Evolutionary conservation across 176 grass and related monocot species (phyloP).

Genomic region (Luzula sylvatica): DNA sequence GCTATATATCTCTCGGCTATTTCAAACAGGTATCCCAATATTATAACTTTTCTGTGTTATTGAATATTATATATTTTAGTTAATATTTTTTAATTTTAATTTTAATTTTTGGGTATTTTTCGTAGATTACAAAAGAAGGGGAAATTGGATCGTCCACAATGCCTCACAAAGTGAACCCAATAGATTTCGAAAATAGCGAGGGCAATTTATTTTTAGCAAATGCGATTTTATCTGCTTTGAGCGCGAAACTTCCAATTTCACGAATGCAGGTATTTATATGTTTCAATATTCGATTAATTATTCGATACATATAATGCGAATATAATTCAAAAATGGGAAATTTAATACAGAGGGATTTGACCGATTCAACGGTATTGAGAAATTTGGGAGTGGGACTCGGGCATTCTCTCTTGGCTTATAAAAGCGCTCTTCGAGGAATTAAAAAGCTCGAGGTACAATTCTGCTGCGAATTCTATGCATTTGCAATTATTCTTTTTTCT

Average conservation of each 20-base stretch:
- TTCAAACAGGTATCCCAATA: conserved; percentile 67
- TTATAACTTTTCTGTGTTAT: not conserved
- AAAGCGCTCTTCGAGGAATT: conserved; percentile 73
- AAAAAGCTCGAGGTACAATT: conserved; percentile 67
- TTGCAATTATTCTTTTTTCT: conserved; percentile 10
- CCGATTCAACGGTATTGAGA: conserved; percentile 92
- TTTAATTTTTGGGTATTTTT: conserved; percentile 15
- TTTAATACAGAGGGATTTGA: conserved; percentile 65
- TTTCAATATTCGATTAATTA: not conserved
- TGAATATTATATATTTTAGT: not conserved
- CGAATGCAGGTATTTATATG: conserved; percentile 57
- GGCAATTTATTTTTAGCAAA: conserved; percentile 65
- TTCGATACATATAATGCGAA: not conserved
- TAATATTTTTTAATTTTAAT: conserved; percentile 5
- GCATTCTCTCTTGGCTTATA: conserved; percentile 90
- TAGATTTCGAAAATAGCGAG: conserved; percentile 99
- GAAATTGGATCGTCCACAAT: conserved; percentile 97
- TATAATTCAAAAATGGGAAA: not conserved
- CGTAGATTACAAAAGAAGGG: conserved; percentile 77
- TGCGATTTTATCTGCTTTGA: conserved; percentile 49
- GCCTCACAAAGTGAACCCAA: conserved; percentile 99
- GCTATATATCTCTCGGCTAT: conserved; percentile 87
- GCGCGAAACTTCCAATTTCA: conserved; percentile 92
- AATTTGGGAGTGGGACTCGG: conserved; percentile 88
- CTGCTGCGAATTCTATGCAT: not conserved